Conservation (phyloP, 441 rosid genomes). For the Populus tomentosa region DNA sequence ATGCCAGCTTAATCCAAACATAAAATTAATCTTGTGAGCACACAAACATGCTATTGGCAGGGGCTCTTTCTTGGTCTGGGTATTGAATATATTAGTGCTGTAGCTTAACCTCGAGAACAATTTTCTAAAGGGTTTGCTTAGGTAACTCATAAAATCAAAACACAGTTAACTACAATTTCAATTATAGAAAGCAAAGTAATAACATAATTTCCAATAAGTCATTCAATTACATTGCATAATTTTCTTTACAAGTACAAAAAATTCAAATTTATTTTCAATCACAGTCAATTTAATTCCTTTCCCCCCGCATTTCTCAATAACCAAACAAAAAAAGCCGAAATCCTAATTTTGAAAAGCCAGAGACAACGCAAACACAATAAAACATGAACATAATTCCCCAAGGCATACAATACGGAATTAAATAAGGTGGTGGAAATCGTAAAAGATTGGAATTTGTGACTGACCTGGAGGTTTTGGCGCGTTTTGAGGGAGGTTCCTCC, state of each 20-base stretch:
- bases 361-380: neutral
- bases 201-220: neutral
- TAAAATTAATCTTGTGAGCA: neutral
- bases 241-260: neutral
- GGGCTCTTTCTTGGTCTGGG: neutral
- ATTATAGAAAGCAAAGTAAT: neutral
- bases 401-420: neutral
- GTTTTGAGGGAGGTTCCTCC: constrained; percentile 4
- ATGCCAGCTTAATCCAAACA: neutral
- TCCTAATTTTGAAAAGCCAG: neutral
- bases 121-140: neutral
- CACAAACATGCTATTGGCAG: neutral
- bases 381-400: neutral
- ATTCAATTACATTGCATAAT: neutral
- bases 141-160: neutral
- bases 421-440: neutral
- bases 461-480: constrained; percentile 13
- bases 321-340: neutral
- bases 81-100: neutral
- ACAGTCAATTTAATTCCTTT: neutral
- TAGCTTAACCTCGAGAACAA: neutral
- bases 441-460: neutral
- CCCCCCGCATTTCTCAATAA: neutral
- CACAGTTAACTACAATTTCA: neutral
- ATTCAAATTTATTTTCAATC: neutral